Evolutionary conservation across 2,329 filamentous ascomycete species (phyloP), one percentile per base, ranked within the genome.

Genomic region (Mollisia scopiformis): DNA sequence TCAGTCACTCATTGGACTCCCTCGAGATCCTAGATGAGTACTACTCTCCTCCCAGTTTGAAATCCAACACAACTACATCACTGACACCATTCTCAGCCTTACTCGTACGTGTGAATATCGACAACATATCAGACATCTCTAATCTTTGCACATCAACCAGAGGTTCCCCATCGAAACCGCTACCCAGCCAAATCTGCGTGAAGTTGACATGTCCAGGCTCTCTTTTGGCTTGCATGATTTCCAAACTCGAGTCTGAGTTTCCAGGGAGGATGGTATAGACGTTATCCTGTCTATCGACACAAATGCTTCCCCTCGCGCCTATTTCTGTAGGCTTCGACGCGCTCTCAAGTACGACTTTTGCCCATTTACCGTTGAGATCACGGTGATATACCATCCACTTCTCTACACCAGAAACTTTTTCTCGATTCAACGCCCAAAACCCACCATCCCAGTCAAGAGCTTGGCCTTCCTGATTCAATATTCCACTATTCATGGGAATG

Each of bases 401-500:
- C 52, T 66, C 57, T 21, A 58, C 58, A 13, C 55, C 47, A 37
- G 47, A 25, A 6, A 56, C 14, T 30, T 63, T 65, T 49, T 69
- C 67, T 46, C 69, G 47, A 41, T 68, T 69, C 28, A 70, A 39
- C 1, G 51, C 66, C 65, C 66, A 68, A 33, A 71, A 67, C 3
- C 65, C 66, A 11, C 67, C 67, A 13, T 63, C 56, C 56, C 58
- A 60, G 58, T 68, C 69, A 27, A 57, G 65, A 7, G 57, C 50
- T 53, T 71, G 69, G 13, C 57, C 60, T 52, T 70, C 68, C 41
- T 69, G 69, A 41, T 71, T 70, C 50, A 69, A 55, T 14, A 68
- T 67, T 1, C 66, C 66, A 53, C 68, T 68, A 25, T 60, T 59
- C 63, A 68, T 68, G 1, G 66, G 66, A 30, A 69, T 69, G 13